Evolutionary conservation across 768 basidiomycete genomes (phyloP), one percentile per base, ranked within the genome.

Genomic region (Amanita pseudoporphyria): DNA sequence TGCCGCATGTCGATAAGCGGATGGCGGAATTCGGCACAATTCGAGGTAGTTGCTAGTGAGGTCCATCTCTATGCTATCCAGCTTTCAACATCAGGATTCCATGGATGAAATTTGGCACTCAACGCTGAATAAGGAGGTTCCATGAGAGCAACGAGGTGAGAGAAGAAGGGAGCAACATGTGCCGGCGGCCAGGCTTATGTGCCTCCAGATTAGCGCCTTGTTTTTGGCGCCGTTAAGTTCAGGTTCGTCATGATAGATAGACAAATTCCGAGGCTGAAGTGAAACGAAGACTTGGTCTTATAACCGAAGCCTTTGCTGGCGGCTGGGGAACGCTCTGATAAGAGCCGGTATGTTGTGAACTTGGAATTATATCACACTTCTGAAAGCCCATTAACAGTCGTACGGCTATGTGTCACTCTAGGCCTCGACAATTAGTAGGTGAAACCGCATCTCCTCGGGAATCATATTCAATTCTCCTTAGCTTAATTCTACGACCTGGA

Each of bases 1-100:
- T 0, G 70, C 67, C n/a, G 71, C 70, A 60, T 73, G 71, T 44
- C 72, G 63, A 55, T 73, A 69, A 13, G 71, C 67, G 5, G 72
- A 70, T 4, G 66, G 59, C 3, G 64, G 60, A 35, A 68, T 35
- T 31, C 40, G 40, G 21, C 26, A 22, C 19, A 37, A 19, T 24
- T 37, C 21, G 4, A 10, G 21, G 19, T 47, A 24, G 9, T 37
- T 26, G 35, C 21, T 35, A 22, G 31, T 33, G 16, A 47, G 32
- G 3, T 37, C 45, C 6, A 37, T 36, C 9, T 37, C 35, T 28
- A 43, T n/a, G 9, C 40, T 41, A 24, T 41, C 40, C 14, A 28
- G 28, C 5, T 28, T 28, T 43, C 41, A 43, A 9, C 9, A 43
- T 26, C 24, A 6, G 10, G n/a, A 16, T 28, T 24, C 24, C 26